Conservation (phyloP, 768 basidiomycete genomes). For the Tricholoma flavovirens region DNA sequence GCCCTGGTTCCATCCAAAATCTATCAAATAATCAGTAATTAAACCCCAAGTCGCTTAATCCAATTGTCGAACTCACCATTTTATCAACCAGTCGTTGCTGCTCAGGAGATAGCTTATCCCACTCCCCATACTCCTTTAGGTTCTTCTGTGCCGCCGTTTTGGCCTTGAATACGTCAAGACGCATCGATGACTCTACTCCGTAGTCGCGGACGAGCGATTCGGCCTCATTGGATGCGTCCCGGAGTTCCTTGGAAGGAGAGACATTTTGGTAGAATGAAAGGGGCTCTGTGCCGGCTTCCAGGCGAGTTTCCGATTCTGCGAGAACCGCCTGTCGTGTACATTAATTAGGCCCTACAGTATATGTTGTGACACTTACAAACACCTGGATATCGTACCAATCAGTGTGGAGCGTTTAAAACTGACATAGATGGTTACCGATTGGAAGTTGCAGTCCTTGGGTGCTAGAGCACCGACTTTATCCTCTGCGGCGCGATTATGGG, state of each 20-base stretch:
- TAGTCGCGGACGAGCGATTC: slow-evolving; percentile 69
- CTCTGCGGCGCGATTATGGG: slow-evolving; percentile 44
- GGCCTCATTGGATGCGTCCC: slow-evolving; percentile 74
- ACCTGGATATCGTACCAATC: slow-evolving; percentile 38
- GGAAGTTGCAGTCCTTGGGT: slow-evolving; percentile 54
- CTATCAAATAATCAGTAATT: slow-evolving; percentile 17
- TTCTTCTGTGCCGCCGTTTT: slow-evolving; percentile 68
- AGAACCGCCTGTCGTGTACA: slow-evolving; percentile 42
- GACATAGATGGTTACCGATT: slow-evolving; percentile 45
- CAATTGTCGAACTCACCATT: slow-evolving; percentile 36
- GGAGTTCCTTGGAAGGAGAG: slow-evolving; percentile 64
- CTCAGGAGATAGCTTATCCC: slow-evolving; percentile 59
- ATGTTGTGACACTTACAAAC: slow-evolving; percentile 48
- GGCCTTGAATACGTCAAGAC: slow-evolving; percentile 72
- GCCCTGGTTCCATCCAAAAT: slow-evolving; percentile 75
- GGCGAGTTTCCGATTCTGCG: slow-evolving; percentile 51
- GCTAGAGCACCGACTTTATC: slow-evolving; percentile 58
- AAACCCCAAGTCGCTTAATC: background rate
- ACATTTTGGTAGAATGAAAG: slow-evolving; percentile 81
- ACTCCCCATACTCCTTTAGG: slow-evolving; percentile 53
- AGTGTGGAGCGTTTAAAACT: slow-evolving; percentile 1
- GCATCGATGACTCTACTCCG: slow-evolving; percentile 73
- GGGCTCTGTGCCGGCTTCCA: slow-evolving; percentile 49
- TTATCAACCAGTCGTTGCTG: slow-evolving; percentile 77
- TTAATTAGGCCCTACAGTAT: slow-evolving; percentile 2